phyloP scores from a whole-genome alignment of 2,329 filamentous ascomycete genomes.

The Pseudomassariella vexata region DNA sequence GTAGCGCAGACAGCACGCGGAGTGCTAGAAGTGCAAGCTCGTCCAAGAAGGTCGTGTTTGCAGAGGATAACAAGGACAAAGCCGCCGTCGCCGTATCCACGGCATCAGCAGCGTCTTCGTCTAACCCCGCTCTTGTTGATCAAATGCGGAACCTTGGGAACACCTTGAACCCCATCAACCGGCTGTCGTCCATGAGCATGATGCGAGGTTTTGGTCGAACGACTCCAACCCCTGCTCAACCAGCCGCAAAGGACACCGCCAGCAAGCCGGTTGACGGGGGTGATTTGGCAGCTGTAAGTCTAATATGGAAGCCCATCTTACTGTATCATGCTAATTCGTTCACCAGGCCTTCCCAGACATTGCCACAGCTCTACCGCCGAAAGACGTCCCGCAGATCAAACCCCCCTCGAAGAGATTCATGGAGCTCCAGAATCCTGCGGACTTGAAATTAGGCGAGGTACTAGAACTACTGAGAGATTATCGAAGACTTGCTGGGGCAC shows the following conservation, averaged over 20 bases:
- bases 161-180: constrained; percentile 75
- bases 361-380: constrained; percentile 47
- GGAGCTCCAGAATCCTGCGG: constrained; percentile 62
- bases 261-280: constrained; percentile 41
- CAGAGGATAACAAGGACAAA: constrained; percentile 37
- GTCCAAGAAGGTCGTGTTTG: constrained; percentile 50
- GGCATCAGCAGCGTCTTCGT: constrained; percentile 18
- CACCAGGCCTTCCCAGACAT: constrained; percentile 56
- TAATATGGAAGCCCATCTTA: background rate
- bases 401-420: constrained; percentile 70
- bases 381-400: constrained; percentile 48
- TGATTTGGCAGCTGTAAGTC: constrained; percentile 51
- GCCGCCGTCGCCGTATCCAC: constrained; percentile 22
- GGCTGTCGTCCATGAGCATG: constrained; percentile 66
- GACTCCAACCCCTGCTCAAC: constrained; percentile 33
- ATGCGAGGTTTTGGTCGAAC: constrained; percentile 70
- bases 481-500: constrained; percentile 58
- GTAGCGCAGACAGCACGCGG: constrained; percentile 67
- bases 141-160: constrained; percentile 77
- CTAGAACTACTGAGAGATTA: constrained; percentile 69
- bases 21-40: constrained; percentile 57
- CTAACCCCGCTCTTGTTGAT: constrained; percentile 63
- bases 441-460: constrained; percentile 69
- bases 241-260: constrained; percentile 19
- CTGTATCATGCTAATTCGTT: constrained; percentile 1